These are phyloP conservation scores for Diaporthe eres DNA, from an alignment of 2,329 filamentous ascomycete genomes.

Conservation along the genomic window DNA sequence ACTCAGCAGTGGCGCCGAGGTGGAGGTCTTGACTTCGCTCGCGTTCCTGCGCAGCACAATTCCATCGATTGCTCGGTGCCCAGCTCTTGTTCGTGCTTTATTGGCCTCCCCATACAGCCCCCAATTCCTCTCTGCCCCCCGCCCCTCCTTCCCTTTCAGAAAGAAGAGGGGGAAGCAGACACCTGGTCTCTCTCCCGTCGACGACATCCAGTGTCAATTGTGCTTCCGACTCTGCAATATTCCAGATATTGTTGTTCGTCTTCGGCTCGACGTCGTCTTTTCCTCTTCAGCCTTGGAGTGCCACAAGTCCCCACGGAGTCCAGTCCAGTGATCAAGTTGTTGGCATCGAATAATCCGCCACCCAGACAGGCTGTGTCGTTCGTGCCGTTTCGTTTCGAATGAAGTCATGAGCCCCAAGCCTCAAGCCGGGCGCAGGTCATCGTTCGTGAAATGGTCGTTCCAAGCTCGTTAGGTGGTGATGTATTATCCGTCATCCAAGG, in stretches of 20 bases:
- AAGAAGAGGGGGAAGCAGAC: conserved; percentile 41
- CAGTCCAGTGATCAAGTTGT: conserved; percentile 44
- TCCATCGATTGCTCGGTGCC: conserved; percentile 42
- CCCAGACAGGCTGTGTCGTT: conserved; percentile 33
- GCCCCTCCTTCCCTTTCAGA: background rate
- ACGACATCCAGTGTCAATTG: conserved; percentile 62
- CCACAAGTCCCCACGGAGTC: conserved; percentile 40
- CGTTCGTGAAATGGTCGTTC: conserved; percentile 54
- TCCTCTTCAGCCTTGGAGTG: conserved; percentile 37
- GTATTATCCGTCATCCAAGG: conserved; percentile 56
- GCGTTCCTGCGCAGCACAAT: conserved; percentile 51
- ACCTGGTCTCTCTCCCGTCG: conserved; percentile 49
- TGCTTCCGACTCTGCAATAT: conserved; percentile 50
- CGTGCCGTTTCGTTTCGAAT: conserved; percentile 41
- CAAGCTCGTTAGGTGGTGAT: conserved; percentile 46
- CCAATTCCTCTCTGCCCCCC: conserved; percentile 42
- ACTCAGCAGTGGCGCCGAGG: conserved; percentile 21
- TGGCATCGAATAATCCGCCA: conserved; percentile 43
- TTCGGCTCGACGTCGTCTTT: conserved; percentile 53
- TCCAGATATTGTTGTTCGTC: conserved; percentile 54
- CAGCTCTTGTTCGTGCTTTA: conserved; percentile 48
- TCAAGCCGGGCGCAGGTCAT: conserved; percentile 46
- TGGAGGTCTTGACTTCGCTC: conserved; percentile 44
- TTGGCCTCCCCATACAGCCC: conserved; percentile 49
- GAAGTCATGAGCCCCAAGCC: conserved; percentile 42